phyloP scores from a whole-genome alignment of 148 eudicot genomes.

The Linanthus parryae region DNA sequence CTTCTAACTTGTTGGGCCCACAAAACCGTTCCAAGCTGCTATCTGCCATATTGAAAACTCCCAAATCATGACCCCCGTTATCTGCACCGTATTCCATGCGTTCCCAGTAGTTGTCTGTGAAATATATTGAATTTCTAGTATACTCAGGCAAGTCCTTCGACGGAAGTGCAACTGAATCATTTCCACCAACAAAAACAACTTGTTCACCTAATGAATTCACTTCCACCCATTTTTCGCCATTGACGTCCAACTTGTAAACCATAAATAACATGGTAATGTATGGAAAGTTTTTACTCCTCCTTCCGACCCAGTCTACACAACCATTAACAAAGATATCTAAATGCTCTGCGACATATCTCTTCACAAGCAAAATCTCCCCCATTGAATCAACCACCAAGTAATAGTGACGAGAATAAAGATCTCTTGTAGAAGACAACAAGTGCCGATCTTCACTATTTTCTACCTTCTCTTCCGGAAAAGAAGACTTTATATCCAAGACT shows the following conservation, averaged over 20 bases:
- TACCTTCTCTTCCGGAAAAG: not conserved
- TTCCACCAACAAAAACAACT: slow-evolving; percentile 9
- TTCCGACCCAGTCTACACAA: not conserved
- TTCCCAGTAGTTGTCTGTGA: slow-evolving; percentile 5
- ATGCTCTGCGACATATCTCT: slow-evolving; percentile 1
- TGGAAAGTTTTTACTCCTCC: not conserved
- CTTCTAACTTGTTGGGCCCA: not conserved
- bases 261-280: slow-evolving; percentile 2
- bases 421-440: too few species aligned
- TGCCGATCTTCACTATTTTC: too few species aligned
- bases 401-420: not conserved
- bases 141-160: not conserved
- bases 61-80: slow-evolving; percentile 7
- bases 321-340: not conserved
- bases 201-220: slow-evolving; percentile 1
- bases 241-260: slow-evolving; percentile 5
- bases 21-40: not conserved
- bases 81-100: not conserved
- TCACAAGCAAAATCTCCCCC: slow-evolving; percentile 3
- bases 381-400: slow-evolving; percentile 9
- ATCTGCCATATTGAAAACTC: not conserved
- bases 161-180: not conserved
- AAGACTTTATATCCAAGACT: not conserved
- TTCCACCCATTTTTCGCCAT: not conserved
- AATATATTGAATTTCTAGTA: slow-evolving; percentile 6